These are phyloP conservation scores for Mortierella sp. DNA, from an alignment of 371 early-diverging fungal species.

Conservation along the genomic window DNA sequence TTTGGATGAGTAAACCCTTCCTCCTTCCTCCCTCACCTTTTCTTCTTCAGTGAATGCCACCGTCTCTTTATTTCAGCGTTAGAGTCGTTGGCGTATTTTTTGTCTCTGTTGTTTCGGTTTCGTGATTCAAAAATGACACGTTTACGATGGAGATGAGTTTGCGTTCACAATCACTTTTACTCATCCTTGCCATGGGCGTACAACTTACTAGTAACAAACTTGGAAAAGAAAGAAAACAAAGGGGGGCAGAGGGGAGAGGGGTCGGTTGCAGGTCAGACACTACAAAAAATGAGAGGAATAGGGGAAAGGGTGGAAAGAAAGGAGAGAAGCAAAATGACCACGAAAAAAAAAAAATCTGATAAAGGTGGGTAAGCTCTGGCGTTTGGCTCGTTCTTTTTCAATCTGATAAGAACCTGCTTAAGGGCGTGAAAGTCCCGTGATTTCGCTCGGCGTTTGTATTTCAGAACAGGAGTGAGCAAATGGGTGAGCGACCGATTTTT, in stretches of 20 bases:
- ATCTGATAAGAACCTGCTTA: background rate
- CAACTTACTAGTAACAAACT: background rate
- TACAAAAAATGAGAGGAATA: background rate
- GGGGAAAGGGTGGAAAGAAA: background rate
- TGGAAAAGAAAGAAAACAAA: background rate
- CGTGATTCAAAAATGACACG: background rate
- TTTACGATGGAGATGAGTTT: background rate
- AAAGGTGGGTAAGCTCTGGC: background rate
- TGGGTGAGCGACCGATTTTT: too few relatives aligned
- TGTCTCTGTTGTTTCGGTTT: background rate
- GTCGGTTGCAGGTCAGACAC: background rate
- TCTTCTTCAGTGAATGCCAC: background rate
- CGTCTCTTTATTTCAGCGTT: background rate
- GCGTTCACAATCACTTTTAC: background rate
- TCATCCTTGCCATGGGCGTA: background rate
- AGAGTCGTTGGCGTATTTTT: background rate
- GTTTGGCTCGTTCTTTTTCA: background rate
- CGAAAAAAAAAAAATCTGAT: background rate
- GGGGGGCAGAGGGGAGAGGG: background rate
- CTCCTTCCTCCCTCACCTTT: background rate
- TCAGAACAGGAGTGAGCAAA: too few relatives aligned
- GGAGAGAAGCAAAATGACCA: background rate
- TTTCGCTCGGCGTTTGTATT: background rate
- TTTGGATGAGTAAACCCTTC: background rate
- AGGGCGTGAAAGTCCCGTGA: background rate